Percentiles rank a stretch among this genome's conserved stretches.
These are phyloP conservation scores for Rhizophlyctis rosea DNA, from an alignment of 192 early-diverging fungal genomes.

Conservation along the genomic window DNA sequence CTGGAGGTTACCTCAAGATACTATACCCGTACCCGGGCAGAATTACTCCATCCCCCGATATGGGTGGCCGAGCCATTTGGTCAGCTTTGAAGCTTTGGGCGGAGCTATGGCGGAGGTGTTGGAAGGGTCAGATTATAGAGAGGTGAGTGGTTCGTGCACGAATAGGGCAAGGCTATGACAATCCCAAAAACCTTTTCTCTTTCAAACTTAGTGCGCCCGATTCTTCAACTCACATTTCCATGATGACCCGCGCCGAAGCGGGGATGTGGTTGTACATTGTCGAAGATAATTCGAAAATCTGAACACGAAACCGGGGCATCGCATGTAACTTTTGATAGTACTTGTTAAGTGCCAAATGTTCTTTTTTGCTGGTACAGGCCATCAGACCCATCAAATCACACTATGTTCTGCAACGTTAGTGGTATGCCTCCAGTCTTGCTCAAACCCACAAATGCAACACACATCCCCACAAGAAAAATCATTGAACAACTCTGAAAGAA, in stretches of 20 bases:
- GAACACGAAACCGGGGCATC: neutral
- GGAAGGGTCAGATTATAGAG: constrained; percentile 45
- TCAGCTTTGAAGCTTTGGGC: constrained; percentile 70
- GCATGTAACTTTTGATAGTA: neutral
- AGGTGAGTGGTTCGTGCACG: constrained; percentile 33
- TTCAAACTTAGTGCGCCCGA: constrained; percentile 53
- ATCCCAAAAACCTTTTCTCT: neutral
- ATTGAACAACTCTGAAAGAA: no score
- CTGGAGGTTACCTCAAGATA: neutral
- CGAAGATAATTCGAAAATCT: neutral
- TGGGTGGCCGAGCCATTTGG: constrained; percentile 68
- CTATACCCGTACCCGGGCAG: constrained; percentile 24
- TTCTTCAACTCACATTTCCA: constrained; percentile 94
- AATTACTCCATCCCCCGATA: constrained; percentile 29
- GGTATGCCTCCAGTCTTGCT: no score
- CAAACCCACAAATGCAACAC: no score
- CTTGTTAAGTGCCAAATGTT: neutral
- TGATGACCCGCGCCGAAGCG: constrained; percentile 71
- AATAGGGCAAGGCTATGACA: neutral
- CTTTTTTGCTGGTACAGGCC: neutral
- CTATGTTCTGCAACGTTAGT: no score
- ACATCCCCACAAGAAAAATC: no score
- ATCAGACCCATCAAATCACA: no score
- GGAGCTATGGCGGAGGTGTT: constrained; percentile 36
- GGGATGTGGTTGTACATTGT: constrained; percentile 81